A percentile compares a stretch with the other conserved stretches of the same genome.
These are phyloP conservation scores for Coniochaeta pulveracea DNA, from an alignment of 2,329 filamentous ascomycete species.

Conservation along the genomic window DNA sequence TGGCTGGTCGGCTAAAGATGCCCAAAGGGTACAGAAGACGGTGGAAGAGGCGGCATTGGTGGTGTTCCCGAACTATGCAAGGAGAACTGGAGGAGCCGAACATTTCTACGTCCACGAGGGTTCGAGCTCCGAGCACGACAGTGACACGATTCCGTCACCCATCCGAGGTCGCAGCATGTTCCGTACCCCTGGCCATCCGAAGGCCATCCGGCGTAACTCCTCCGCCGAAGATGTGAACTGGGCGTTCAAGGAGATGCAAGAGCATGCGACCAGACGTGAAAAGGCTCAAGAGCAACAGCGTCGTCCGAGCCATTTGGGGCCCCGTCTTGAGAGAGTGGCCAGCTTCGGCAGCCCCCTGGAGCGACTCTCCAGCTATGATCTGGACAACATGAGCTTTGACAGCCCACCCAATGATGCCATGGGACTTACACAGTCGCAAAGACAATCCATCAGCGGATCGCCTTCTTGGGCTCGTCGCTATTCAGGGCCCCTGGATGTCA, in stretches of 20 bases:
- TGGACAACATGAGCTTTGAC: conserved; percentile 22
- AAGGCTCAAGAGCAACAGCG: too few relatives aligned
- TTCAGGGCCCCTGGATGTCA: conserved; percentile 14
- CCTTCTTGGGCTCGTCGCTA: conserved; percentile 13
- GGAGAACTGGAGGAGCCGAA: conserved; percentile 57
- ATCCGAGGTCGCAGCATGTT: conserved; percentile 21
- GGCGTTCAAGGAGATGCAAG: conserved; percentile 73
- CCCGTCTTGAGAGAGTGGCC: too few relatives aligned
- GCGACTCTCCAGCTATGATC: conserved; percentile 22
- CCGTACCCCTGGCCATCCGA: conserved; percentile 13
- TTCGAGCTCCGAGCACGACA: too few relatives aligned
- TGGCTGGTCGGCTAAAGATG: conserved; percentile 67
- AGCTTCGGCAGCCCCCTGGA: conserved; percentile 37
- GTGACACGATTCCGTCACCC: conserved; percentile 31
- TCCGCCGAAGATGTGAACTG: conserved; percentile 53
- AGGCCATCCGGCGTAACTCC: conserved; percentile 40
- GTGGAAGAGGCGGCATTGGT: conserved; percentile 67
- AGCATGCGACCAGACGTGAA: conserved; percentile 39
- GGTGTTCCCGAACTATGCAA: conserved; percentile 63
- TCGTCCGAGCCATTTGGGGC: too few relatives aligned
- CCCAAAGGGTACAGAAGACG: conserved; percentile 70
- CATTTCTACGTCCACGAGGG: conserved; percentile 60
- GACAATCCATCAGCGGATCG: conserved; percentile 20
- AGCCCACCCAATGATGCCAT: conserved; percentile 22
- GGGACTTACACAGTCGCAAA: conserved; percentile 18